These are phyloP conservation scores for Rosa lucieae DNA, from an alignment of 306 rosid species.

Conservation along the genomic window DNA sequence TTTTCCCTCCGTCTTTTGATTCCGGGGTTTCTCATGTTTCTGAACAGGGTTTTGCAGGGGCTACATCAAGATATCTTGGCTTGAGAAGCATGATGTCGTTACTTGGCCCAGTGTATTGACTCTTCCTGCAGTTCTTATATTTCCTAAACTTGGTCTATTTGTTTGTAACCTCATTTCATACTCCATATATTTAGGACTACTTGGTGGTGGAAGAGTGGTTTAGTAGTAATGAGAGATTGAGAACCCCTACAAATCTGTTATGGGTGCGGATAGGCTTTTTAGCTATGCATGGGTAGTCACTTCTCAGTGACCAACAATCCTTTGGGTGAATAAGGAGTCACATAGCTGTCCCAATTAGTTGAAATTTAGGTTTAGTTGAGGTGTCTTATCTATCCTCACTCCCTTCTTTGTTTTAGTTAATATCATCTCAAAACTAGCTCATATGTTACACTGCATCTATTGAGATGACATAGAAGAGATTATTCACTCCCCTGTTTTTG, in stretches of 20 bases:
- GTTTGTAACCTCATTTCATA: background rate
- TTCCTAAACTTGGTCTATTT: background rate
- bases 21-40: slow-evolving; percentile 22
- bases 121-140: slow-evolving; percentile 24
- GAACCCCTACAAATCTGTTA: background rate
- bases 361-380: background rate
- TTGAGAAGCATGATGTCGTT: slow-evolving; percentile 82
- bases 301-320: background rate
- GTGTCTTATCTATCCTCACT: background rate
- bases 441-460: background rate
- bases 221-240: background rate
- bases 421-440: background rate
- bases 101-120: slow-evolving; percentile 86
- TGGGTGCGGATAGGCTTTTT: background rate
- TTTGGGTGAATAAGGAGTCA: background rate
- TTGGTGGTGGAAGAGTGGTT: background rate
- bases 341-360: background rate
- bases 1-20: background rate
- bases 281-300: background rate
- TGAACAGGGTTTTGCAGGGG: slow-evolving; percentile 80
- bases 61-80: slow-evolving; percentile 89
- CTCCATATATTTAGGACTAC: background rate
- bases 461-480: background rate
- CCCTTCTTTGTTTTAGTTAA: background rate
- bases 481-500: background rate